Percentiles rank a stretch among this genome's conserved stretches.
Conservation (phyloP, 2,329 filamentous ascomycete genomes). For the Fusarium sp. region DNA sequence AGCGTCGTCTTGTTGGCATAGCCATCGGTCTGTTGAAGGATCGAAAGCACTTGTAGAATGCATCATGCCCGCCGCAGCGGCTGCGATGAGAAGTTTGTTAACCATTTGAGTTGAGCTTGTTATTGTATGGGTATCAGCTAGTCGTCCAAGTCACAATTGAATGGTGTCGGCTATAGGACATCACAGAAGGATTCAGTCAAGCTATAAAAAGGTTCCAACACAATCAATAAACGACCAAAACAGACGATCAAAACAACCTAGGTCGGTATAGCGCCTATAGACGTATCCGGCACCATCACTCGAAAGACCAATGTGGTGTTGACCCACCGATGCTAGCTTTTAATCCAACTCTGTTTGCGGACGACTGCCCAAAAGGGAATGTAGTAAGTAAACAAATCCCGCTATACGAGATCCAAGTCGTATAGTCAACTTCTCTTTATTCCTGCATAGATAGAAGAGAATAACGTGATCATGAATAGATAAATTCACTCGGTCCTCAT, state of each 20-base stretch:
- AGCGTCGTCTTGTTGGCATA: constrained; percentile 28
- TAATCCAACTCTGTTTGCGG: constrained; percentile 22
- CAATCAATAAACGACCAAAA: not conserved
- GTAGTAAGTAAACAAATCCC: too few species aligned
- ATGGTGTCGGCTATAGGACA: not conserved
- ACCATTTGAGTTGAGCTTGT: not conserved
- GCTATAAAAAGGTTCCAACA: constrained; percentile 9
- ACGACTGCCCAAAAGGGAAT: not conserved
- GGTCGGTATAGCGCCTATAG: not conserved
- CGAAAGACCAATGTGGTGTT: constrained; percentile 10
- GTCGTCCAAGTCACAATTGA: not conserved
- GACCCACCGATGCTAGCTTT: constrained; percentile 1
- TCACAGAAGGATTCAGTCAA: not conserved
- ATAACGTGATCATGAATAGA: too few species aligned
- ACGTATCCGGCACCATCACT: constrained; percentile 11
- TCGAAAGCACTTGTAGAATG: constrained; percentile 14
- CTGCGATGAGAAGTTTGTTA: constrained; percentile 11
- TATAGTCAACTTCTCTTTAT: too few species aligned
- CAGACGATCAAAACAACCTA: constrained; percentile 13
- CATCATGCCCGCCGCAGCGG: constrained; percentile 8
- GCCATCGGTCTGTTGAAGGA: constrained; percentile 29
- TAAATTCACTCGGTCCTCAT: too few species aligned
- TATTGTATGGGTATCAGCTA: not conserved
- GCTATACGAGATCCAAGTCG: too few species aligned
- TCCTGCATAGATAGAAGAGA: too few species aligned